Evolutionary conservation across 2,329 filamentous ascomycete species (phyloP), one percentile per base, ranked within the genome.

Genomic region (Davidsoniella australis): DNA sequence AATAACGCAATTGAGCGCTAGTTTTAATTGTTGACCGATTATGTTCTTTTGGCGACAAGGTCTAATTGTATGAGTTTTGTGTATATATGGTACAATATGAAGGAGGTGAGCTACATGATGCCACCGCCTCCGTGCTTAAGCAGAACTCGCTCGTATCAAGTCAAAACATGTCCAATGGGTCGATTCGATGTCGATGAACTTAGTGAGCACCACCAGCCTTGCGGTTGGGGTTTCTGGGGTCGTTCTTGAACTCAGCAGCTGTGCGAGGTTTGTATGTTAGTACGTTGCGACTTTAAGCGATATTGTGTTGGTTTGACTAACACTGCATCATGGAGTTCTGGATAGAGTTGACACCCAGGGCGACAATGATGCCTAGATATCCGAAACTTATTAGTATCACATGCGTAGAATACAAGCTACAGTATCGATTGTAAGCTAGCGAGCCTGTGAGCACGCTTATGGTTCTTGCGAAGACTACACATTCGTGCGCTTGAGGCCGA

Each of bases 161-260:
- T 43, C 45, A 38, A 46, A 40, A 41, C 16, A 42, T 48, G 24
- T 40, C 37, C 18, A 37, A 16, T 38, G 12, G n/a, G n/a, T n/a
- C 41, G 18, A 9, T 29, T 18, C 33, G 24, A 14, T 37, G 18
- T 26, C 38, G 17, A 39, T 20, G 33, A 10, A 29, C 36, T 62
- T 72, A 75, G 63, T 75, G 71, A 50, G 60, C 61, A 43, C 62
- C 56, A 53, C 61, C 63, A 50, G 63, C 57, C 65, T 70, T 73
- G 58, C 66, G 67, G 59, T 72, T 70, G 57, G 79, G 80, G 77
- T 95, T 95, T 68, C 88, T 80, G 58, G 88, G 86, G 70, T 96
- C 89, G 74, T 94, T 93, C 80, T 88, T 93, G 78, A 77, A 95
- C 72, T 96, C 86, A 60, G 84, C 85, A 72, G 79, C 89, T 96